Evolutionary conservation across 164 flowering plant genomes (phyloP).

Genomic region (Litsea cubeba): DNA sequence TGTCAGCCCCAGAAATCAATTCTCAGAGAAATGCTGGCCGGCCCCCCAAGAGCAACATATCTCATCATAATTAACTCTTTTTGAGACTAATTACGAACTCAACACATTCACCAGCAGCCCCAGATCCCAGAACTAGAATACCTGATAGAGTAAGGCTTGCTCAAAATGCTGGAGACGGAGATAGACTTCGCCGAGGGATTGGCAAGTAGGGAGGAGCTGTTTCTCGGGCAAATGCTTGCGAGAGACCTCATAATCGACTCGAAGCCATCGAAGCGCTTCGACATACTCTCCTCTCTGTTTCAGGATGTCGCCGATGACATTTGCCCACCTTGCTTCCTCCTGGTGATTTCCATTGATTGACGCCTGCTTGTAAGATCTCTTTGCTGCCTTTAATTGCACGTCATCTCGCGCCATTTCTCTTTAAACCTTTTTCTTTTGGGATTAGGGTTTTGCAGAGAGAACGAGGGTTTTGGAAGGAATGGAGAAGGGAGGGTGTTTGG

Average conservation of each 20-base stretch:
- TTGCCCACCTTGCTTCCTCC: conserved; percentile 98
- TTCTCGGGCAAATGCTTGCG: conserved; percentile 58
- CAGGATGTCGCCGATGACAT: conserved; percentile 69
- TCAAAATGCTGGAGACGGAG: conserved; percentile 59
- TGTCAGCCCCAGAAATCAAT: no score
- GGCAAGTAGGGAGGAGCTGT: conserved; percentile 80
- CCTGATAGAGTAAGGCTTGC: conserved; percentile 86
- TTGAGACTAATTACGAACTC: no score
- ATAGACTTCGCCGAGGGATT: conserved; percentile 83
- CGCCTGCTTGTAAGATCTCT: conserved; percentile 62
- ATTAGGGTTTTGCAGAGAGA: no score
- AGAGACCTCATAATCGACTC: conserved; percentile 79
- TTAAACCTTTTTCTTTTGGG: no score
- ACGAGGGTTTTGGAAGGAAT: no score
- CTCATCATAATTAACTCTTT: no score
- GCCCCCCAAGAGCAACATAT: no score
- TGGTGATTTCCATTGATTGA: conserved; percentile 51
- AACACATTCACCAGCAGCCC: no score
- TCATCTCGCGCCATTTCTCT: conserved; percentile 31
- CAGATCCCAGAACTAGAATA: conserved; percentile 9
- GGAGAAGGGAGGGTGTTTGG: no score
- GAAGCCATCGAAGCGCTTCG: conserved; percentile 82
- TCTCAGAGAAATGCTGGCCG: no score
- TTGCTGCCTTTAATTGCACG: conserved; percentile 52
- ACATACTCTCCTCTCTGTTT: conserved; percentile 87